Base-by-base conservation (phyloP, 495 filamentous ascomycete genomes). In the Aspergillus biplanus region DNA sequence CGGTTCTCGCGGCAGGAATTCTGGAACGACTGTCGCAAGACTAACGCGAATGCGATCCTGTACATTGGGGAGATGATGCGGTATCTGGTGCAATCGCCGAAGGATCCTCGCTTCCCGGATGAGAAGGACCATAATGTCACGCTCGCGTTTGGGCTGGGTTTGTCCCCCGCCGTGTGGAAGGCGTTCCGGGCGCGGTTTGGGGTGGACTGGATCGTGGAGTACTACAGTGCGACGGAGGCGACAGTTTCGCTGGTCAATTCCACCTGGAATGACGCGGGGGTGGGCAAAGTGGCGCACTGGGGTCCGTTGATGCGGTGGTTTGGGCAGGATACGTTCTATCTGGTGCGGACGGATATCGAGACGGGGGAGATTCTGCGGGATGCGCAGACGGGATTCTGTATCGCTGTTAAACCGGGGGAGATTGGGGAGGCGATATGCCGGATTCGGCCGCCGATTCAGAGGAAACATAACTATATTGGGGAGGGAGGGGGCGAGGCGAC, bases 31-130 rank as follows among this genome's bases (percentile, higher is more conserved):
- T 49, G 42, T 50, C 57, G 57, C 21, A 16, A 33, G 31, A 46
- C 57, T 39, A 15, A 50, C 8, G 57, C 57, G 5, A 59, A 59
- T 21, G 57, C 57, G 12, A 50, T 59, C 44, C 44, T 59, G 39
- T 59, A 59, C 31, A 59, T 59, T 27, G 57, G 57, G 7, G 57
- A 59, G 47, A 59, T 59, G 57, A 31, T 59, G 21, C 57, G 57
- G 12, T 59, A 59, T 37, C 31, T 59, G 8, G 44, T 59, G 18
- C 44, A 59, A n/a, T 35, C 54, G 1, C 54, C 54, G 37, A 13
- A 7, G 1, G 37, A 39, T 2, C n/a, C 48, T 8, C 27, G 48
- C 7, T 18, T 31, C 27, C 48, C 27, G 48, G 48, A 52, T 16
- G 48, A 54, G 13, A 54, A 21, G 33, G 7, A 54, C 13, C 52